These are phyloP conservation scores for Phaeosphaeria sp. DNA, from an alignment of 2,329 filamentous ascomycete species.

Conservation along the genomic window DNA sequence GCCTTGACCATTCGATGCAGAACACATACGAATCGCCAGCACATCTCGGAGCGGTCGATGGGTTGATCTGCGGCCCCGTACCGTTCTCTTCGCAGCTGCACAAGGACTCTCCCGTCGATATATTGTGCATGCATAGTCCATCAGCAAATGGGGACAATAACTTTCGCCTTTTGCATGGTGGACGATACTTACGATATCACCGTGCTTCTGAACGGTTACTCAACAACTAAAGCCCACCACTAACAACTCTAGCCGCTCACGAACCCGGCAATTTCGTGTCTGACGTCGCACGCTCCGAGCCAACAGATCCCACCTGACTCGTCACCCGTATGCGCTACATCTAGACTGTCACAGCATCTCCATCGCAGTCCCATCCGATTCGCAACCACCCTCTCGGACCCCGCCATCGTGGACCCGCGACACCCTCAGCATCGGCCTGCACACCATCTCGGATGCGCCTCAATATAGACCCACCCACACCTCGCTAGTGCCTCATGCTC, in stretches of 20 bases:
- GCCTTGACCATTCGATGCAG: not conserved
- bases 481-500: not conserved
- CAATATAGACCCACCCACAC: constrained; percentile 6
- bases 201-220: not conserved
- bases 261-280: not conserved
- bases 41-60: not conserved
- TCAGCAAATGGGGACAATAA: not conserved
- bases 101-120: not conserved
- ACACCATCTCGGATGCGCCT: not conserved
- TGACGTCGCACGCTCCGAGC: not conserved
- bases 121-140: not conserved
- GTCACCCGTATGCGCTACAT: not conserved
- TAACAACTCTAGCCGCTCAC: not conserved
- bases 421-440: not conserved
- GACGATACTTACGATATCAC: not conserved
- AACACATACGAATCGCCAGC: not conserved
- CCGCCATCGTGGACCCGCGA: not conserved
- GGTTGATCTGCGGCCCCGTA: not conserved
- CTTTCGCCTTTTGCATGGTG: not conserved
- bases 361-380: not conserved
- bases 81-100: not conserved
- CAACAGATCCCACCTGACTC: not conserved
- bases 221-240: not conserved
- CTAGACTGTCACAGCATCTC: not conserved
- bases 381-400: not conserved